Base-by-base conservation (phyloP, 805 yeast genomes). In the Candida gorgasii region DNA sequence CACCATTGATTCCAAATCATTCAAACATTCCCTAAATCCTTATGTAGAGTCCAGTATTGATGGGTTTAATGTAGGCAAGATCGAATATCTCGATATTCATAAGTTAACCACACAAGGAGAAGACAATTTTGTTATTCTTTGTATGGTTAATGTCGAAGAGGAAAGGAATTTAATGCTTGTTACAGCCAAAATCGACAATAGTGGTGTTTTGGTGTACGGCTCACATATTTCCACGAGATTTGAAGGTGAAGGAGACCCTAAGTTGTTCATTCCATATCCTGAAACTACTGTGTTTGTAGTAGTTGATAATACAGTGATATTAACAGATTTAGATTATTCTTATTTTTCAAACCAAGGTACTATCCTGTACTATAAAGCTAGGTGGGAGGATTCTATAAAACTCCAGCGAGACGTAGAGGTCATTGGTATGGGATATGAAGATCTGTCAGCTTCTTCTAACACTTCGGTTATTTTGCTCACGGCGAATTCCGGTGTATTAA, bases 381-480 rank as follows among this genome's bases (percentile, higher is more conserved):
- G 82, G 52, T 90, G 96, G 96, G 96, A 89, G 60, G 97, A 92
- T 58, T 67, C 79, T 9, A 69, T 90, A 9, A 64, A 73, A 5
- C 75, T 90, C 49, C 79, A 78, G 46, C 46, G 70, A 1, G 69
- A 73, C 13, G 72, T 82, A 4, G 58, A 69, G 0, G 65, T 88
- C 14, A 63, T 84, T 26, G 89, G 90, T 0, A 61, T 69, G 43
- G 88, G 87, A 1, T 67, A 66, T 46, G 86, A 81, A 54, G 59
- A 68, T 46, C 46, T 58, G 35, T 45, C 62, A 11, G 40, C 45
- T 11, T 48, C 48, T 7, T 43, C 57, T 2, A 68, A 75, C 39
- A 69, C 83, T 1, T 71, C 84, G 1, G 58, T 82, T 5, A 64
- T 57, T 4, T 36, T 59, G 44, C 52, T 84, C 12, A 75, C 86